These are phyloP conservation scores for Xylaria sp. DNA, from an alignment of 2,329 filamentous ascomycete species.

Conservation along the genomic window DNA sequence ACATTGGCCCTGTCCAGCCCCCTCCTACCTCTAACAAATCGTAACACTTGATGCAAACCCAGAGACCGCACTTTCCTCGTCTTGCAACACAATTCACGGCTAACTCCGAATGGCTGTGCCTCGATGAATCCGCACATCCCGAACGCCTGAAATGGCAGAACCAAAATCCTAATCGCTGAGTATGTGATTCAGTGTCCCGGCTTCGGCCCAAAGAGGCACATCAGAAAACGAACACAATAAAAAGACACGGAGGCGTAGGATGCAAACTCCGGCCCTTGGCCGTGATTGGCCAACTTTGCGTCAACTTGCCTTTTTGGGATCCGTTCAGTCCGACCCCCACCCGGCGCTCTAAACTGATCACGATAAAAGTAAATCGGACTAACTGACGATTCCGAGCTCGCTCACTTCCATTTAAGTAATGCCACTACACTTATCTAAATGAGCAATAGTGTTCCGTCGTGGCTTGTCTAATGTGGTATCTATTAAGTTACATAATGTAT, in stretches of 20 bases:
- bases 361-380: background rate
- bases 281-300: slow-evolving; percentile 16
- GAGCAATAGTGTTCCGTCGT: too few species aligned
- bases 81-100: background rate
- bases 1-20: too few species aligned
- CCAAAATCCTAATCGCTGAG: background rate
- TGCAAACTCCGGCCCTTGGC: background rate
- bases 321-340: background rate
- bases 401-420: too few species aligned
- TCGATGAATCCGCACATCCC: background rate
- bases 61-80: background rate
- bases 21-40: too few species aligned
- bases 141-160: background rate
- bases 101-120: background rate
- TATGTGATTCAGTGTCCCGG: background rate
- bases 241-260: background rate
- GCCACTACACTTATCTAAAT: too few species aligned
- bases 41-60: too few species aligned
- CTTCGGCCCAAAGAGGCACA: background rate
- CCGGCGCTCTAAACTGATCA: slow-evolving; percentile 2
- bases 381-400: background rate
- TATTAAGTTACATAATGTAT: too few species aligned
- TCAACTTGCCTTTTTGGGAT: slow-evolving; percentile 22
- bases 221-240: background rate
- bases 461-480: too few species aligned